Percentiles rank a stretch among this genome's conserved stretches.
These are phyloP conservation scores for Trametes villosa DNA, from an alignment of 768 basidiomycete species.

Conservation along the genomic window DNA sequence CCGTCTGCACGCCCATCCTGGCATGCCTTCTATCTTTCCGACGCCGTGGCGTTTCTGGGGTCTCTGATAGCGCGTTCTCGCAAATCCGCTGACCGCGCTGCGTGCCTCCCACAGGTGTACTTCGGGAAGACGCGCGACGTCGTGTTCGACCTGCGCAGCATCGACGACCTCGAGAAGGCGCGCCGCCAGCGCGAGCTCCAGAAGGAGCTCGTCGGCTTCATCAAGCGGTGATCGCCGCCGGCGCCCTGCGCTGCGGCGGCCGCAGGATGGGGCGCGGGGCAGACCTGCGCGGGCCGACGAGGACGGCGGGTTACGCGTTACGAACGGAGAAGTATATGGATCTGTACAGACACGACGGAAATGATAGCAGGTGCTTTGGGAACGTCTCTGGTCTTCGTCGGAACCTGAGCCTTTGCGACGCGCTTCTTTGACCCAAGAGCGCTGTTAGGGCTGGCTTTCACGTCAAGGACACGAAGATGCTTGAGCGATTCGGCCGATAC, in stretches of 20 bases:
- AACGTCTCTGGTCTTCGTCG: conserved; percentile 42
- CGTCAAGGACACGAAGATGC: too few species aligned
- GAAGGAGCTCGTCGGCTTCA: conserved; percentile 87
- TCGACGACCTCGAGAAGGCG: conserved; percentile 84
- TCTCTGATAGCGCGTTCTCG: background rate
- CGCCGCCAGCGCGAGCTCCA: conserved; percentile 83
- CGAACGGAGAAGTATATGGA: conserved; percentile 11
- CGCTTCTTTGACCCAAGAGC: too few species aligned
- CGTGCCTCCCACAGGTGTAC: conserved; percentile 62
- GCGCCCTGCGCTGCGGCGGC: background rate
- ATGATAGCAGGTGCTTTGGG: background rate
- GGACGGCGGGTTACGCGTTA: background rate
- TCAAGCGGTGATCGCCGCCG: conserved; percentile 54
- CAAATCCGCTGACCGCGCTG: conserved; percentile 4
- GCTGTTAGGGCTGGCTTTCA: too few species aligned
- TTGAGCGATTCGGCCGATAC: too few species aligned
- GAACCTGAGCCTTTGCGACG: too few species aligned
- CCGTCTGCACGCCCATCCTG: background rate
- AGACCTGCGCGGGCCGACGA: background rate
- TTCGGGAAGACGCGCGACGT: conserved; percentile 97
- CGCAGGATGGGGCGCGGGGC: too few species aligned
- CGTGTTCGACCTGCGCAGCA: conserved; percentile 86
- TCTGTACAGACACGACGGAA: conserved; percentile 11
- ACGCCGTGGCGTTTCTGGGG: background rate
- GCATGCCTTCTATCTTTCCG: background rate